Percentiles rank a stretch among this genome's conserved stretches.
These are phyloP conservation scores for Rhododendron henanense DNA, from an alignment of 148 eudicot genomes.

Conservation along the genomic window DNA sequence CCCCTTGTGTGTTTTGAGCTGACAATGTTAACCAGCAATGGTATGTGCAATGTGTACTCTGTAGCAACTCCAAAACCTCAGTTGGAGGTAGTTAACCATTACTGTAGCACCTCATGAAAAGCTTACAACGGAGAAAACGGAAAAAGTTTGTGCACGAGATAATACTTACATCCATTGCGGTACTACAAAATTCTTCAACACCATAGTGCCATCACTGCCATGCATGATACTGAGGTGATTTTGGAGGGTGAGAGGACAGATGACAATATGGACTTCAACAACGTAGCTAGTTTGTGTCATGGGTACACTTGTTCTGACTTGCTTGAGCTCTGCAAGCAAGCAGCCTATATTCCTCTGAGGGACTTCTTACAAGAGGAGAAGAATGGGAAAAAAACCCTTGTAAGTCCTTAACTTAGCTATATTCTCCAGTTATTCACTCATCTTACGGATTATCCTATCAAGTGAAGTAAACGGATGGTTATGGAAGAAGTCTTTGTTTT, in stretches of 20 bases:
- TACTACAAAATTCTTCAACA: too few species aligned
- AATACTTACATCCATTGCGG: too few species aligned
- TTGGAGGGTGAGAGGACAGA: slow-evolving; percentile 64
- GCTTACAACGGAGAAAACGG: too few species aligned
- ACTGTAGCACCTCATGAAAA: too few species aligned
- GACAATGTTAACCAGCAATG: not conserved
- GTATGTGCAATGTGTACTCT: not conserved
- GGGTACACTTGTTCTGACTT: slow-evolving; percentile 77
- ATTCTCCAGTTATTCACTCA: not conserved
- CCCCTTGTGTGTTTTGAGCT: not conserved
- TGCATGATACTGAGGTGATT: slow-evolving; percentile 46
- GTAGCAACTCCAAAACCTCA: not conserved
- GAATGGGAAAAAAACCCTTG: slow-evolving; percentile 48
- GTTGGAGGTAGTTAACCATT: not conserved
- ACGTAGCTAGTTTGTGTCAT: slow-evolving; percentile 57
- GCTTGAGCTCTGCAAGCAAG: slow-evolving; percentile 72
- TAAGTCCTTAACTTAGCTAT: slow-evolving; percentile 21
- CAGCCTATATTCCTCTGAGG: slow-evolving; percentile 76
- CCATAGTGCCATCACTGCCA: too few species aligned
- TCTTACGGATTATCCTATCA: not conserved
- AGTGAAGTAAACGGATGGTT: too few species aligned
- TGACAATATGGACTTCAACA: slow-evolving; percentile 50
- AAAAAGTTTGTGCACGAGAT: too few species aligned
- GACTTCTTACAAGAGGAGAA: slow-evolving; percentile 63
- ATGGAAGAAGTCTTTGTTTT: too few species aligned